Evolutionary conservation across 176 grass and related monocot genomes (phyloP), one percentile per base, ranked within the genome.

Genomic region (Canna indica): DNA sequence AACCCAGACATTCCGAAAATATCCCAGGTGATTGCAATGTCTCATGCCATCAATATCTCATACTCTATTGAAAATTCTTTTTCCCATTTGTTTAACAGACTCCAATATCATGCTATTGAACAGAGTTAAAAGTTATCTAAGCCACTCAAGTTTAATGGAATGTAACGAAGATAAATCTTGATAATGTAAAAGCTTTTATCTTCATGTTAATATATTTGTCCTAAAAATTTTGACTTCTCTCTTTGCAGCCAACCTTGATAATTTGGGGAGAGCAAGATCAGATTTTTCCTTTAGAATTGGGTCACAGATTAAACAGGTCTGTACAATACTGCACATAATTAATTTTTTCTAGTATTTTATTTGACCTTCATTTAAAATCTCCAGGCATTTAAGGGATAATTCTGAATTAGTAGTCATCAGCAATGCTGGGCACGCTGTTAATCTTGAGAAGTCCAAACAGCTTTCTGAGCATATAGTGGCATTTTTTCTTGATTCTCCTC

Each of bases 271-370:
- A 93, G 78, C 68, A 86, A 74, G 94, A 99, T 67, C 71, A 54
- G 38, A 84, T 99, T 61, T 93, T 99, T 80, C 94, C 94, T 32
- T 74, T 99, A 80, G 94, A 99, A 65, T 59, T 99, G 77, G 94
- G 84, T 69, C 75, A 90, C 57, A 87, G 94, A 85, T 90, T 99
- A 82, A 76, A 88, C 53, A 79, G 86, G 94, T 99, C 41, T 9
- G 73, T 69, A 29, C 17, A 63, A 48, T 22, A 34, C 41, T 68
- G 2, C 31, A 7, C 63, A 36, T 34, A 20, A 58, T 18, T 72
- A 25, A 2, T 53, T 74, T 57, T 45, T 35, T 1, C 58, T 46
- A 29, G 29, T 13, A 34, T n/a, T 33, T 1, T 0, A n/a, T 20
- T 59, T 8, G 80, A 67, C 9, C 56, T 71, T 14, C 60, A 47